These are phyloP conservation scores for Botrytis galanthina DNA, from an alignment of 2,329 filamentous ascomycete genomes.

Conservation along the genomic window DNA sequence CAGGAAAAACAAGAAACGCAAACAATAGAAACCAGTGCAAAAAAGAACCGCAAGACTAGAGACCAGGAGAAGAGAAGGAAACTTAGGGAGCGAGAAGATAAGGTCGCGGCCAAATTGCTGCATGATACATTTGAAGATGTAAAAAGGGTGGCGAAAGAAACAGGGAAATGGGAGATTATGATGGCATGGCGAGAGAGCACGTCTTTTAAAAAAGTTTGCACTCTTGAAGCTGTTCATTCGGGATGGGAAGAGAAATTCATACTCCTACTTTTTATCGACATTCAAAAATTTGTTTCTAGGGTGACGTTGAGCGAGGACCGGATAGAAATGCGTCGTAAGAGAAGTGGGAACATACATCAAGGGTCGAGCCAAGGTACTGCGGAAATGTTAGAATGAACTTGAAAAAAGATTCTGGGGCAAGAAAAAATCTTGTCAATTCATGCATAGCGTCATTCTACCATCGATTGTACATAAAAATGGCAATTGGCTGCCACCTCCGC, in stretches of 20 bases:
- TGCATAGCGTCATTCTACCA: not conserved
- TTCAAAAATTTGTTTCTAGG: not conserved
- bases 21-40: not conserved
- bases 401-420: not conserved
- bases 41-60: not conserved
- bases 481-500: not conserved
- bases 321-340: not conserved
- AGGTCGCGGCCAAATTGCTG: not conserved
- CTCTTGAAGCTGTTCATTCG: rapidly evolving
- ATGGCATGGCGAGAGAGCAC: not conserved
- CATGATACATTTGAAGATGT: not conserved
- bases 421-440: not conserved
- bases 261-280: not conserved
- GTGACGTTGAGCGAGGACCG: not conserved
- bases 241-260: not conserved
- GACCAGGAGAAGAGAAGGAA: not conserved
- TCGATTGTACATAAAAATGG: not conserved
- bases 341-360: not conserved
- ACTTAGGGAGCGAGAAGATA: not conserved
- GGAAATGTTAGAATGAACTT: not conserved
- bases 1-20: not conserved
- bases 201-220: not conserved
- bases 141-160: rapidly evolving
- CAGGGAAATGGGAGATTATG: rapidly evolving
- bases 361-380: not conserved